phyloP scores from a whole-genome alignment of 768 basidiomycete genomes.

The Pleurotus pulmonarius region DNA sequence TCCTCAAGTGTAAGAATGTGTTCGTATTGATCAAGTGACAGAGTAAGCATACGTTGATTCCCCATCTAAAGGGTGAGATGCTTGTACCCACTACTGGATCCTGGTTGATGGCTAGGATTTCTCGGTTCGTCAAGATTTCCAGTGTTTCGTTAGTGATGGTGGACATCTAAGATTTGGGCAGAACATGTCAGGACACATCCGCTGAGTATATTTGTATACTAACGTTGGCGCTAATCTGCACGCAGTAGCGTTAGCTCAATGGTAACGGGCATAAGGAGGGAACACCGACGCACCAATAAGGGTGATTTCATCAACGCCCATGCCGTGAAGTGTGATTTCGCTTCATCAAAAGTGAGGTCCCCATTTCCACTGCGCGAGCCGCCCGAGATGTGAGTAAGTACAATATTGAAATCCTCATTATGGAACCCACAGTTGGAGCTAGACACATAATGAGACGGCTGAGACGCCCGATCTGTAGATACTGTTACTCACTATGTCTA shows the following conservation, averaged over 20 bases:
- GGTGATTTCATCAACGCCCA: constrained; percentile 71
- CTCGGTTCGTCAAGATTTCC: constrained; percentile 56
- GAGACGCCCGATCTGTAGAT: too few species aligned
- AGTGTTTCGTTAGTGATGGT: constrained; percentile 46
- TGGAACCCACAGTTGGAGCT: neutral
- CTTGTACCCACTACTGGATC: constrained; percentile 58
- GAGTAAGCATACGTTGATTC: constrained; percentile 45
- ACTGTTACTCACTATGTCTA: constrained; percentile 52
- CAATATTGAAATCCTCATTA: neutral
- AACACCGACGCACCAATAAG: constrained; percentile 33
- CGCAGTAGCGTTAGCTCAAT: neutral
- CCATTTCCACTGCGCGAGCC: constrained; percentile 51
- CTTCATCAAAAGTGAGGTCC: constrained; percentile 55
- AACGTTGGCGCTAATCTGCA: constrained; percentile 52
- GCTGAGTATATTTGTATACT: constrained; percentile 10
- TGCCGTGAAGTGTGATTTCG: constrained; percentile 68
- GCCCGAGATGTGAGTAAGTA: too few species aligned
- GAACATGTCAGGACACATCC: too few species aligned
- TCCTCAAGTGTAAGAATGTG: neutral
- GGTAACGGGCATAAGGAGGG: neutral
- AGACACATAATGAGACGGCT: neutral
- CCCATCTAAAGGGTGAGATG: constrained; percentile 68
- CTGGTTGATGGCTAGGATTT: constrained; percentile 68
- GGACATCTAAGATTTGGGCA: constrained; percentile 35
- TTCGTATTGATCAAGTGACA: neutral